Evolutionary conservation across 2,329 filamentous ascomycete species (phyloP), one percentile per base, ranked within the genome.

Genomic region (Colletotrichum agaves): DNA sequence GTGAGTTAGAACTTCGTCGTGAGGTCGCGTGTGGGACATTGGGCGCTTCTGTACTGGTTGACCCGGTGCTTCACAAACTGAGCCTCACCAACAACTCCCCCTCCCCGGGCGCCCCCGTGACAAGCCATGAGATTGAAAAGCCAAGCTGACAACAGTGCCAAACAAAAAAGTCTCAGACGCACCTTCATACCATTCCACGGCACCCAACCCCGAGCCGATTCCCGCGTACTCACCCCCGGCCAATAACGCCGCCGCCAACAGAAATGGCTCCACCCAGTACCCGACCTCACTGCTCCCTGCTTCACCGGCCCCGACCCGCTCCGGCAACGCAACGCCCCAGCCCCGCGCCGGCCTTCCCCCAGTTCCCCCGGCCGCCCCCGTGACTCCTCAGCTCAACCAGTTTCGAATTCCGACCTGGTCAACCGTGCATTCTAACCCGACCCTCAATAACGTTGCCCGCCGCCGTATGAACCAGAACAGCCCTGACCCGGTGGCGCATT

Each of bases 391-490:
- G 58, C 77, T 88, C 17, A 78, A 80, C 53, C 81, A 83, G 69
- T 90, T 89, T 78, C 84, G 85, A 72, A 83, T 88, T 64, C 83
- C 85, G 8, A 82, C 85, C 17, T 91, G 88, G 88, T 88, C 87
- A 8, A 83, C 82, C 59, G 79, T 84, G 61, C 82, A 80, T 63
- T 82, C 81, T 55, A 86, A 85, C 75, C 86, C 88, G 35, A 85
- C 84, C 27, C 90, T 91, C 76, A 86, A 88, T 71, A 86, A 85
- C 69, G 88, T 92, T 15, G 89, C 89, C 4, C 84, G 86, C 71
- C 84, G 90, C 33, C 87, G 90, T n/a, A 84, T 85, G 15, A 83
- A 81, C 21, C 66, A 69, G 21, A 47, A 61, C 55, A 71, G 61
- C 12, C 71, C 75, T 23, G 73, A 77, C 72, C 72, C 73, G 53